A percentile compares a stretch with the other conserved stretches of the same genome.
phyloP scores from a whole-genome alignment of 2,329 filamentous ascomycete species.

The Sphaerostilbella broomeana region DNA sequence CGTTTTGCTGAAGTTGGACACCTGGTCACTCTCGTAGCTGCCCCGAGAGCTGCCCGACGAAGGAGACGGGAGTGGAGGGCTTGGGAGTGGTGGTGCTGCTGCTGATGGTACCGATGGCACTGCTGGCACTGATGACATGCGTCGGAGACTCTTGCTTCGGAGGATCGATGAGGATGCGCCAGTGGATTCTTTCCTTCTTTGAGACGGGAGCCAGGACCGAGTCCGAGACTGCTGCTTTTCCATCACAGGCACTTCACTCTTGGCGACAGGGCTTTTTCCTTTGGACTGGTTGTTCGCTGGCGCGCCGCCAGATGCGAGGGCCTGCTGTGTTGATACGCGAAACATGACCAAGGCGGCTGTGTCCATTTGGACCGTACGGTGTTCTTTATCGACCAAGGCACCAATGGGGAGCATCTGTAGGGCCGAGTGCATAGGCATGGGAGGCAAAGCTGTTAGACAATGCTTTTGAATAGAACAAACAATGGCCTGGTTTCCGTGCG shows the following conservation, averaged over 20 bases:
- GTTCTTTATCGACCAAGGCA: not conserved
- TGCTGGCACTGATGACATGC: conserved; percentile 7
- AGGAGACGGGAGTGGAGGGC: conserved; percentile 35
- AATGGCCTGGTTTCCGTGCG: too few relatives aligned
- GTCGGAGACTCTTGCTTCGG: conserved; percentile 10
- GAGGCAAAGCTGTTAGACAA: too few relatives aligned
- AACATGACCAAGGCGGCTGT: conserved; percentile 4
- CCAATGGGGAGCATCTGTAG: not conserved
- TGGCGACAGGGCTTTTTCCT: not conserved
- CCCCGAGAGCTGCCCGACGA: conserved; percentile 42
- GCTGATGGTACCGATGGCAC: conserved; percentile 2
- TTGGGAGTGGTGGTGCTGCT: conserved; percentile 23
- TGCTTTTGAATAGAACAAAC: too few relatives aligned
- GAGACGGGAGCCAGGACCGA: conserved; percentile 12
- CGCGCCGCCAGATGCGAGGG: not conserved
- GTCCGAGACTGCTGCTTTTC: conserved; percentile 10
- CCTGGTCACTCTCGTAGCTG: conserved; percentile 33
- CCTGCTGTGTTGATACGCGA: not conserved
- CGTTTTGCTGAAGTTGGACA: conserved; percentile 22
- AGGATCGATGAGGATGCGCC: conserved; percentile 8
- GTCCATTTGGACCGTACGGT: conserved; percentile 5
- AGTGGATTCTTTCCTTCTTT: conserved; percentile 11
- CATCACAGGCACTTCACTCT: not conserved
- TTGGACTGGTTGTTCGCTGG: not conserved
- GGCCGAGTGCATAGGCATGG: too few relatives aligned